Evolutionary conservation across 2,329 filamentous ascomycete species (phyloP).

Genomic region (Trichoderma sp.): DNA sequence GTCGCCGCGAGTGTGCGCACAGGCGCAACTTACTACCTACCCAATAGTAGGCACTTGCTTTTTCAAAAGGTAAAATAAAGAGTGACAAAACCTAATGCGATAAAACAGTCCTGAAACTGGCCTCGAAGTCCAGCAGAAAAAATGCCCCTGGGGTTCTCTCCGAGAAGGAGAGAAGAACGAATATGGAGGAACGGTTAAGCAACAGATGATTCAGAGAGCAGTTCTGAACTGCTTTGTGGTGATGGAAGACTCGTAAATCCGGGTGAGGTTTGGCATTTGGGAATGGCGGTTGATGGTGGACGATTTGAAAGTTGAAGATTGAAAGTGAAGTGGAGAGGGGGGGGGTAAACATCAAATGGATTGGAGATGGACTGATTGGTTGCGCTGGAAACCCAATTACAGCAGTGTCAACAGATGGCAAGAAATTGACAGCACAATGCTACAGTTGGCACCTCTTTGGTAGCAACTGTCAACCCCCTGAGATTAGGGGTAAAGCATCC

Average conservation of each 20-base stretch:
- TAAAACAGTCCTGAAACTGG: no score
- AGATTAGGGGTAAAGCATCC: no score
- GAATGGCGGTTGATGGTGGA: neutral
- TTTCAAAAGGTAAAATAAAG: no score
- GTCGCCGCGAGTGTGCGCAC: no score
- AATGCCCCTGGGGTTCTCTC: neutral
- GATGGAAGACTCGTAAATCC: neutral
- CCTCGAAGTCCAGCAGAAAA: no score
- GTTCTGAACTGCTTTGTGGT: neutral
- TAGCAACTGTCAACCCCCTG: neutral
- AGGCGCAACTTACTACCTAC: no score
- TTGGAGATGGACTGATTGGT: neutral
- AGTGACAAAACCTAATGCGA: no score
- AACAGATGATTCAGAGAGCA: neutral
- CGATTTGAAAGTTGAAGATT: neutral
- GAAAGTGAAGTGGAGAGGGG: neutral
- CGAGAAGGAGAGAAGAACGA: neutral
- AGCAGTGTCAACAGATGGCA: constrained; percentile 1
- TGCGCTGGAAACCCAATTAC: neutral
- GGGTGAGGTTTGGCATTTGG: neutral
- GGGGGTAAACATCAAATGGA: neutral
- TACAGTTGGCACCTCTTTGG: neutral
- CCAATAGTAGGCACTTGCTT: no score
- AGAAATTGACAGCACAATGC: neutral
- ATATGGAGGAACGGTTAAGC: neutral